Evolutionary conservation across 345 rosid genomes (phyloP).

Genomic region (Brassica incana): DNA sequence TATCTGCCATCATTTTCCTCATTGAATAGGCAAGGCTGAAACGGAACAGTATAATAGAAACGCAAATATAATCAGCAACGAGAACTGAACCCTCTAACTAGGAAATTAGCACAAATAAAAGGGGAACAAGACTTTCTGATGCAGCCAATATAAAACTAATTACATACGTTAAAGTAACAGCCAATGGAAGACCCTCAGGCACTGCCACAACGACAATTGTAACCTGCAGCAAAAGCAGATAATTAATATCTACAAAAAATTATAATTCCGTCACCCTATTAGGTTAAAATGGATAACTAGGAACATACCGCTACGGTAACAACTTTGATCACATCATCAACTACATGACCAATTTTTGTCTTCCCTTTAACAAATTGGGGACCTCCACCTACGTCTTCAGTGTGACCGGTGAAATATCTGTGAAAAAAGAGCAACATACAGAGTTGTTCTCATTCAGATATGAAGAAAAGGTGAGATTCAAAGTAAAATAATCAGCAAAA

Average conservation of each 20-base stretch:
- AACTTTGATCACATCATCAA: constrained; percentile 77
- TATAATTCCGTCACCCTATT: neutral
- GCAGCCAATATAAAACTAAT: constrained; percentile 10
- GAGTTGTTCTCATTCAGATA: neutral
- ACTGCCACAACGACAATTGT: constrained; percentile 98
- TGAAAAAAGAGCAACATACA: constrained; percentile 5
- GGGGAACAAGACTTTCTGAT: neutral
- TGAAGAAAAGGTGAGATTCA: neutral
- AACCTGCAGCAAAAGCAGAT: constrained; percentile 53
- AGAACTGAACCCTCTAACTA: constrained; percentile 8
- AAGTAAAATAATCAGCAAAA: constrained; percentile 11
- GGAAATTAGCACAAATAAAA: constrained; percentile 8
- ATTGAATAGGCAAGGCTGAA: constrained; percentile 93
- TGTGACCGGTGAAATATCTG: constrained; percentile 83
- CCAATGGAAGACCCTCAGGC: constrained; percentile 98
- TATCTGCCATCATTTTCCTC: constrained; percentile 99
- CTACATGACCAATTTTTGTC: constrained; percentile 57
- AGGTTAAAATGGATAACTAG: constrained; percentile 7
- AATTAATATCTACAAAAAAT: constrained; percentile 16
- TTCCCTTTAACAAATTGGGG: constrained; percentile 59
- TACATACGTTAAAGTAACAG: constrained; percentile 95
- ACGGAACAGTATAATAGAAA: neutral
- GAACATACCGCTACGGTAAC: constrained; percentile 83
- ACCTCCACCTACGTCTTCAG: constrained; percentile 47
- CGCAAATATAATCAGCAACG: constrained; percentile 14